phyloP scores from a whole-genome alignment of 1,284 basidiomycete species.

The Papiliotrema nemorosa region DNA sequence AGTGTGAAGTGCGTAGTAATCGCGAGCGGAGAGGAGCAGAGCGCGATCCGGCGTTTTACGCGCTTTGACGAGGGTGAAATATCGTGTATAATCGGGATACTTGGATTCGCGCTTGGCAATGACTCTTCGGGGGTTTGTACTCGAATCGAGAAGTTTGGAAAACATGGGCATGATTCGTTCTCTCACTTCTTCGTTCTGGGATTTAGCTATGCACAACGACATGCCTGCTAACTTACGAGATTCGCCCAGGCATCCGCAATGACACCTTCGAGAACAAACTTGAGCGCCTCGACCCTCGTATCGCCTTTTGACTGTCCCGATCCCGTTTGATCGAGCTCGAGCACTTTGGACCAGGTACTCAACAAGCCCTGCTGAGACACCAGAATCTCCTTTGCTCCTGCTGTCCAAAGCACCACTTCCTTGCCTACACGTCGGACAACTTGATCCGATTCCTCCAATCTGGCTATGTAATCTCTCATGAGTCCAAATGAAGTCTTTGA shows the following conservation, averaged over 20 bases:
- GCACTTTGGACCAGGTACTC: conserved; percentile 32
- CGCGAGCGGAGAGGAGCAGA: conserved; percentile 37
- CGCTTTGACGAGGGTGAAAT: conserved; percentile 25
- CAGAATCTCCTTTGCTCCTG: conserved; percentile 34
- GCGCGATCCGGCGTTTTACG: conserved; percentile 30
- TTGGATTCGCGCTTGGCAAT: conserved; percentile 40
- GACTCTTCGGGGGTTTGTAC: conserved; percentile 42
- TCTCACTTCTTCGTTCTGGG: conserved; percentile 35
- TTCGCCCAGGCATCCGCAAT: conserved; percentile 32
- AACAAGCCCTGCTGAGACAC: conserved; percentile 30
- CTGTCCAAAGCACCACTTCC: conserved; percentile 40
- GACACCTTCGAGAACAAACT: conserved; percentile 33
- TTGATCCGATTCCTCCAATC: conserved; percentile 36
- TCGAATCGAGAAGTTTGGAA: conserved; percentile 34
- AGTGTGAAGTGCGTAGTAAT: conserved; percentile 48
- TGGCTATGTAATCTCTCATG: conserved; percentile 29
- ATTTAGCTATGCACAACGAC: background rate
- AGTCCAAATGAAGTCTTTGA: conserved; percentile 21
- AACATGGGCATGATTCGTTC: conserved; percentile 42
- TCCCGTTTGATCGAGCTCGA: conserved; percentile 42
- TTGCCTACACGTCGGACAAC: conserved; percentile 39
- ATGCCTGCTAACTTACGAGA: conserved; percentile 35
- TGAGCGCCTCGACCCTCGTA: conserved; percentile 40
- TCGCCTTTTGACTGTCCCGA: conserved; percentile 10
- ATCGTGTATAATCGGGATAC: conserved; percentile 41